Evolutionary conservation across 2,329 filamentous ascomycete genomes (phyloP), one percentile per base, ranked within the genome.

Genomic region (Aspergillus fischeri): DNA sequence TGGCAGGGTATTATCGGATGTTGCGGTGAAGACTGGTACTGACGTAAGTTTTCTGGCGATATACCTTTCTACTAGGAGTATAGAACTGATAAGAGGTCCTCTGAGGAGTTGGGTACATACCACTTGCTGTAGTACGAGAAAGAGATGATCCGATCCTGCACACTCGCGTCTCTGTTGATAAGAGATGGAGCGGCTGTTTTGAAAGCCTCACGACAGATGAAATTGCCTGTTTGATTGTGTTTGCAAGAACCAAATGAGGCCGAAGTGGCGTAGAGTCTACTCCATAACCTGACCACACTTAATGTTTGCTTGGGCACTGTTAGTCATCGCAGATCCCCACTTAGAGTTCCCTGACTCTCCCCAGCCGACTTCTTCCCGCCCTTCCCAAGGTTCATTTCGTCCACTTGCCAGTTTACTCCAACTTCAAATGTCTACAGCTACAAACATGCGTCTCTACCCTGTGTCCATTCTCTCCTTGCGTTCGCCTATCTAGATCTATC

Each of bases 311-410:
- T 48, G 44, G 27, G 24, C 25, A 45, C 51, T 11, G 44, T 67
- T 64, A 67, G 63, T 66, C 65, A 67, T 67, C 53, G 38, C 45
- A 42, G 41, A 57, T 62, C 61, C 65, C 65, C 64, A 56, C 63
- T 62, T 57, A 50, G 56, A 53, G 53, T 53, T 55, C 52, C 57
- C 38, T 38, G 20, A 49, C 53, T 57, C 48, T 45, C 52, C 49
- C 57, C 56, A 47, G 35, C 58, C 51, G 51, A 52, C 45, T 51
- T 53, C 51, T 53, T 48, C 54, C 42, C 44, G 35, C 50, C 49
- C 51, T 53, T 55, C 49, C 51, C 41, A 52, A 51, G 44, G 25
- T 59, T 51, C 48, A 32, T 41, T 48, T 48, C 24, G 11, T 47
- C n/a, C 50, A 29, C 25, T 35, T 55, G 20, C 45, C 17, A 25